Evolutionary conservation across 306 rosid species (phyloP), one percentile per base, ranked within the genome.

Genomic region (Ormosia emarginata): DNA sequence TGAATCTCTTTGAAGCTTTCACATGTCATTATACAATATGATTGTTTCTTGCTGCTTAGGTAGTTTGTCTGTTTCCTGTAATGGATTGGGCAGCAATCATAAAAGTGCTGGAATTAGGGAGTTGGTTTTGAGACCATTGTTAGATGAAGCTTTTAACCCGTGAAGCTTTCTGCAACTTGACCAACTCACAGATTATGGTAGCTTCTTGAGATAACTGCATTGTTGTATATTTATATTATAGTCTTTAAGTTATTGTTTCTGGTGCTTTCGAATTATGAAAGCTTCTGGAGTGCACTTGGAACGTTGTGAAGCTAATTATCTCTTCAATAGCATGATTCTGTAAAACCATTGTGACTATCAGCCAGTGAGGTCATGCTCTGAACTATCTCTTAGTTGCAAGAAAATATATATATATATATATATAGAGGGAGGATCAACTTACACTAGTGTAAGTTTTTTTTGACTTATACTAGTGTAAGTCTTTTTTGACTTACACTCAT

Each of bases 1-100:
- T 85, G 83, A 78, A 78, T 81, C 74, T 43, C 77, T 64, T 71
- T 29, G 77, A 81, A 71, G 24, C 73, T 71, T 56, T 62, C 9
- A 24, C 12, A 15, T 46, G 41, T 52, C 74, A 80, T 64, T 71
- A 15, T 29, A 39, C 56, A 12, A 46, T 64, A 65, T 71, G 72
- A 56, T 63, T 85, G 57, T 32, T 49, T 55, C 67, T 49, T 84
- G 17, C 79, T 64, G 49, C 64, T 59, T 36, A 36, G 52, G 75
- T 41, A 41, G 44, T 74, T 24, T 49, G 34, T 56, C 32, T 50
- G 62, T 50, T 68, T 47, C 39, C 36, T 64, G 49, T 49, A 4
- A 40, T n/a, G 67, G 34, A 14, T 7, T 53, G 0, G 12, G 13
- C 40, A 78, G 56, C 75, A 66, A 52, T 63, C 32, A 37, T 24